Percentiles rank a stretch among this genome's conserved stretches.
Conservation (phyloP, 192 early-diverging fungal species). For the Lobulomyces angularis region DNA sequence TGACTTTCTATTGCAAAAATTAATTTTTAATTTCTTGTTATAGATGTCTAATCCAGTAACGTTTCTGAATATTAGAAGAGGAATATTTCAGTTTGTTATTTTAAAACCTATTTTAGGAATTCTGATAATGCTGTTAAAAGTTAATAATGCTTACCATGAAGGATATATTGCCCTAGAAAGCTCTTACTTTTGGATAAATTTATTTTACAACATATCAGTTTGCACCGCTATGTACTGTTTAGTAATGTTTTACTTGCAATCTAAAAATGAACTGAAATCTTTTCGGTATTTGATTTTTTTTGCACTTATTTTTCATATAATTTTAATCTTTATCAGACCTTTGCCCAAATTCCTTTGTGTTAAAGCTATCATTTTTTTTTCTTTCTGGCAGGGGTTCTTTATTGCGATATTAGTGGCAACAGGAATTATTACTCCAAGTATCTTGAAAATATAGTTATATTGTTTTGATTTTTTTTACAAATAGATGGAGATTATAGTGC, state of each 20-base stretch:
- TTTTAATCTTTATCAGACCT: constrained; percentile 37
- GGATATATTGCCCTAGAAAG: constrained; percentile 56
- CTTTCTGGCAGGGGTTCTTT: constrained; percentile 82
- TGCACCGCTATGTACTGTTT: constrained; percentile 74
- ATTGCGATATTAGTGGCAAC: constrained; percentile 68
- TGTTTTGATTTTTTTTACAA: constrained; percentile 10
- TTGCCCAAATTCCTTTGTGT: constrained; percentile 89
- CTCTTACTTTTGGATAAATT: constrained; percentile 68
- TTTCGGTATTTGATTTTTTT: constrained; percentile 11
- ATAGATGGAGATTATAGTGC: constrained; percentile 30
- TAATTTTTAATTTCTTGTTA: background rate
- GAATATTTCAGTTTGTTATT: constrained; percentile 88
- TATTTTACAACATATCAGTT: constrained; percentile 83
- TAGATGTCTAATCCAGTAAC: constrained; percentile 71
- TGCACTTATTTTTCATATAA: constrained; percentile 1
- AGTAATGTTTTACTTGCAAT: constrained; percentile 61
- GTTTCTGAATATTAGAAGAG: constrained; percentile 67
- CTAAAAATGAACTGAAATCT: constrained; percentile 12
- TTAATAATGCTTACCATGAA: constrained; percentile 62
- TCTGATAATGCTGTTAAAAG: constrained; percentile 69
- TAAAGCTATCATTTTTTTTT: constrained; percentile 88
- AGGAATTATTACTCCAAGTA: constrained; percentile 61
- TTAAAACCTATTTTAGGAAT: constrained; percentile 71
- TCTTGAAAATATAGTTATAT: constrained; percentile 4
- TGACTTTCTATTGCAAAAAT: background rate